Base-by-base conservation (phyloP, 768 basidiomycete genomes). In the Pleurotus salmoneostramineus region DNA sequence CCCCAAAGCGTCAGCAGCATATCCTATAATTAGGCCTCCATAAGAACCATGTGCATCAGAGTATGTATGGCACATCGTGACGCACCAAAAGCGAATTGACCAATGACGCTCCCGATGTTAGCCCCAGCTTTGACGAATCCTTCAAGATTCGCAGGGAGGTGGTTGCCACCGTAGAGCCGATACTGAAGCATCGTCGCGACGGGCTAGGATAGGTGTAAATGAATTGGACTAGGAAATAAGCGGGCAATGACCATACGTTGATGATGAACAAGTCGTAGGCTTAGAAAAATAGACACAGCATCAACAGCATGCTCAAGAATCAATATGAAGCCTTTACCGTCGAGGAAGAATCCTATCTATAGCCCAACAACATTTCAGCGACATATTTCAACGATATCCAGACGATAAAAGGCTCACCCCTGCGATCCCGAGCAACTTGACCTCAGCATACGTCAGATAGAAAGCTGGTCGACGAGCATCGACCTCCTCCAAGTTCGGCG, bases 241-340 rank as follows among this genome's bases (percentile, higher is more conserved):
- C 15, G 17, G 5, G 15, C 50, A 7, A 15, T 45, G 34, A 42
- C 63, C 82, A 47, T 59, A 83, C 84, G 67, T 87, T 87, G 67
- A 88, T 87, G 60, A 87, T 80, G 71, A 88, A 88, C 4, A 88
- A 71, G 65, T 88, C 87, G 61, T 88, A 88, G 4, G 86, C 87
- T 85, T 40, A 40, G 37, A 59, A 5, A 17, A 17, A 48, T 11
- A 14, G 44, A 50, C 15, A 8, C n/a, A 21, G 51, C 15, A n/a
- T 50, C 42, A 56, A 14, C 14, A 27, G 21, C 21, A 27, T 27
- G 21, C 21, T 27, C 21, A 27, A 31, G 3, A 43, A 6, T 8
- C 40, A 17, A 55, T 14, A 10, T 21, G 12, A 21, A 66, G 21
- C 21, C 21, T 81, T 43, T 59, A 85, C 85, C 85, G 66, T 88